A percentile compares a stretch with the other conserved stretches of the same genome.
Conservation (phyloP, 1,284 basidiomycete genomes). For the Abortiporus biennis region DNA sequence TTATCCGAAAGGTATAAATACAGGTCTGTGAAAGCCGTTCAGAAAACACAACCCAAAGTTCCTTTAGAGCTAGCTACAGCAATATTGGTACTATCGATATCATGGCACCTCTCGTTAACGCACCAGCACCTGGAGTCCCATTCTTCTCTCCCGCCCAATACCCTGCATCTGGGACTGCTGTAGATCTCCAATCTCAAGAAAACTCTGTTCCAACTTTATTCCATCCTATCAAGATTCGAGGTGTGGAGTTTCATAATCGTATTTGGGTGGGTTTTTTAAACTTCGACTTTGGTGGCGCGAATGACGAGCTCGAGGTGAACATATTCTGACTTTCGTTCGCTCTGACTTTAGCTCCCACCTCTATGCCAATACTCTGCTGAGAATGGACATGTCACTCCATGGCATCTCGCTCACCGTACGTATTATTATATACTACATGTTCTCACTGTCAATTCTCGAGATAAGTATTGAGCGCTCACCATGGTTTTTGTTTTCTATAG, state of each 20-base stretch:
- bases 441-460: too few relatives aligned
- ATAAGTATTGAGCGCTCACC: too few relatives aligned
- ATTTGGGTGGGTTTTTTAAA: slow-evolving; percentile 37
- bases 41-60: too few relatives aligned
- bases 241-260: slow-evolving; percentile 62
- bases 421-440: too few relatives aligned
- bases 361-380: slow-evolving; percentile 72
- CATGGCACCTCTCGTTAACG: slow-evolving; percentile 9
- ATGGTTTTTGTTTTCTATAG: too few relatives aligned
- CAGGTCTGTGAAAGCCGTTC: too few relatives aligned
- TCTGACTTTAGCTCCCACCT: slow-evolving; percentile 38
- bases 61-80: too few relatives aligned
- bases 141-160: slow-evolving; percentile 52
- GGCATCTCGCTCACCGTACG: slow-evolving; percentile 72
- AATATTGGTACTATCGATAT: too few relatives aligned
- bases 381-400: slow-evolving; percentile 60
- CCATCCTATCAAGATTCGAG: slow-evolving; percentile 54
- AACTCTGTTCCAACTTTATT: slow-evolving; percentile 47
- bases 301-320: neutral
- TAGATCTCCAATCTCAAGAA: slow-evolving; percentile 31
- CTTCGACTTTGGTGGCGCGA: neutral
- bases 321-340: neutral
- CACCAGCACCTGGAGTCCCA: slow-evolving; percentile 25
- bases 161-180: slow-evolving; percentile 44
- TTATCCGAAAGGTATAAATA: too few relatives aligned